phyloP scores from a whole-genome alignment of 73 alveolate species.

The Tetrahymena thermophila region DNA sequence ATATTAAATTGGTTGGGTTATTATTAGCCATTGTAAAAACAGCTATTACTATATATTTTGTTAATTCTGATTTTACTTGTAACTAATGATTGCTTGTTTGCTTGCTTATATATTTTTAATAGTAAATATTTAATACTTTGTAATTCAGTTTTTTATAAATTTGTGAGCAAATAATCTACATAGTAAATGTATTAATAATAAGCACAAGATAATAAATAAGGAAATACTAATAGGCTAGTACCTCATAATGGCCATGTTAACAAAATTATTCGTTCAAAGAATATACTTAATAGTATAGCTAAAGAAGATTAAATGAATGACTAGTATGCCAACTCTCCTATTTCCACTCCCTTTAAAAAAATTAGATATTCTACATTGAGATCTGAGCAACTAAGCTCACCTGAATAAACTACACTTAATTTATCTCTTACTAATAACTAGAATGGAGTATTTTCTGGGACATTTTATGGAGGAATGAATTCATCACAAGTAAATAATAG shows the following conservation, averaged over 20 bases:
- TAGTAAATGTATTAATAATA: neutral
- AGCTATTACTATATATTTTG: neutral
- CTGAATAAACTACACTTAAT: neutral
- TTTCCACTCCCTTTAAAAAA: neutral
- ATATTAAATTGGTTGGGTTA: neutral
- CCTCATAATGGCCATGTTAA: neutral
- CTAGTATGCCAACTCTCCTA: neutral
- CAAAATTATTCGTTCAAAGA: neutral
- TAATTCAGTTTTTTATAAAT: no score
- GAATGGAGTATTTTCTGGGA: neutral
- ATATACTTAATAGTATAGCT: neutral
- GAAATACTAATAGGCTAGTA: neutral
- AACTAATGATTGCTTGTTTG: no score
- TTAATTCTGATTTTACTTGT: neutral
- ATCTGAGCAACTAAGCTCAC: neutral
- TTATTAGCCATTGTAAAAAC: neutral
- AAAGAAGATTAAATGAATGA: neutral
- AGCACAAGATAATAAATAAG: neutral
- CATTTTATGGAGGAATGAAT: neutral
- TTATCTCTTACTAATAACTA: neutral
- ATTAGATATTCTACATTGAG: neutral
- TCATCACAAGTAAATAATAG: neutral
- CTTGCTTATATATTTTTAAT: no score
- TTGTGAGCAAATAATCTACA: neutral
- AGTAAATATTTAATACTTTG: neutral